These are phyloP conservation scores for Geotrichum phurueaensis DNA, from an alignment of 1,139 yeast genomes.

Conservation along the genomic window DNA sequence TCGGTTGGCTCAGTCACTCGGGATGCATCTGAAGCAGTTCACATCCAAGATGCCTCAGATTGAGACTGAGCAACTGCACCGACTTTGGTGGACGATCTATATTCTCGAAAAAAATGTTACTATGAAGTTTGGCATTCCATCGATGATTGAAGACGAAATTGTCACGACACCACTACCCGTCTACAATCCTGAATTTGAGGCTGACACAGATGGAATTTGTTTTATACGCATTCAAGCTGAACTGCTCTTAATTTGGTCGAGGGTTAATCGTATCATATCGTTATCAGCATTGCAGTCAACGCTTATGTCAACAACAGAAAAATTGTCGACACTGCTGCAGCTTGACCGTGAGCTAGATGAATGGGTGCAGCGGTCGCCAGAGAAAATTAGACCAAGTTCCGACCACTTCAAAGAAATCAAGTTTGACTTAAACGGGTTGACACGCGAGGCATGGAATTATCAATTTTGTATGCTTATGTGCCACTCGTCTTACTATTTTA, in stretches of 20 bases:
- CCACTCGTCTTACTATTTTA: conserved; percentile 26
- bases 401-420: not conserved
- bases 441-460: not conserved
- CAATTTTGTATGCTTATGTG: not conserved
- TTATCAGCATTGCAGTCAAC: conserved; percentile 21
- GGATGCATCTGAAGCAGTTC: conserved; percentile 56
- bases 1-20: conserved; percentile 58
- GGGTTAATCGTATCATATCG: conserved; percentile 24
- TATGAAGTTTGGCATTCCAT: conserved; percentile 55
- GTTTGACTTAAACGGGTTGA: not conserved
- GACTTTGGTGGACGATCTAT: conserved; percentile 55
- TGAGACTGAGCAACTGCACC: conserved; percentile 41
- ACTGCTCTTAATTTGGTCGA: conserved; percentile 25
- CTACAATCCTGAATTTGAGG: conserved; percentile 19
- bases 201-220: conserved; percentile 11
- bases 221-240: conserved; percentile 15
- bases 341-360: conserved; percentile 32
- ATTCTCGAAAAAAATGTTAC: conserved; percentile 50
- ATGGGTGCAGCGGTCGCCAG: conserved; percentile 32
- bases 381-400: conserved; percentile 22
- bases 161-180: conserved; percentile 22
- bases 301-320: conserved; percentile 28
- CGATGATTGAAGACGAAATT: conserved; percentile 48
- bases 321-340: conserved; percentile 27
- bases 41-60: conserved; percentile 37